Conservation (phyloP, 176 grass and related monocot species). For the Rhynchospora pubera region DNA sequence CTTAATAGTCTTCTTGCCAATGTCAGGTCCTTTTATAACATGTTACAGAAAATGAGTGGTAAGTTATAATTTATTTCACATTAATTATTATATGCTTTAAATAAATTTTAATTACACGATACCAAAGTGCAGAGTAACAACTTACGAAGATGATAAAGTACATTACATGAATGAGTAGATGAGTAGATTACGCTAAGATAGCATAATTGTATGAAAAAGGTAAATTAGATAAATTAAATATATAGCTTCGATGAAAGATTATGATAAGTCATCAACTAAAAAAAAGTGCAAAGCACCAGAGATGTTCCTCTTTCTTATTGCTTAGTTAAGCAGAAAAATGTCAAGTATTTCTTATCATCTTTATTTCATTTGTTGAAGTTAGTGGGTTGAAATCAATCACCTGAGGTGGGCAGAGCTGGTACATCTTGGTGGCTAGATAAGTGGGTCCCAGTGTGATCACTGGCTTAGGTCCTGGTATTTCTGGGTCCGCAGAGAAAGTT, state of each 20-base stretch:
- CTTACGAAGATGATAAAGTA: too few relatives aligned
- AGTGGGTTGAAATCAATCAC: background rate
- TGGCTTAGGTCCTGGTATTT: background rate
- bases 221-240: background rate
- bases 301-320: background rate
- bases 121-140: background rate
- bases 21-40: background rate
- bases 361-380: background rate
- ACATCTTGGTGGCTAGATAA: slow-evolving; percentile 4
- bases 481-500: background rate
- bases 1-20: background rate
- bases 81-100: background rate
- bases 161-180: background rate
- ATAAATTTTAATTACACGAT: background rate
- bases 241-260: background rate
- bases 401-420: background rate
- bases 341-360: background rate
- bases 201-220: background rate
- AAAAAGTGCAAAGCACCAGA: background rate
- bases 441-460: background rate
- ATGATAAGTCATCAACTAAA: background rate
- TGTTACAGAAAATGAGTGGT: background rate
- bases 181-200: background rate
- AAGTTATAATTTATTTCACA: background rate
- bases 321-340: background rate